Conservation (phyloP, 2,329 filamentous ascomycete genomes). For the Fusarium penzigii region DNA sequence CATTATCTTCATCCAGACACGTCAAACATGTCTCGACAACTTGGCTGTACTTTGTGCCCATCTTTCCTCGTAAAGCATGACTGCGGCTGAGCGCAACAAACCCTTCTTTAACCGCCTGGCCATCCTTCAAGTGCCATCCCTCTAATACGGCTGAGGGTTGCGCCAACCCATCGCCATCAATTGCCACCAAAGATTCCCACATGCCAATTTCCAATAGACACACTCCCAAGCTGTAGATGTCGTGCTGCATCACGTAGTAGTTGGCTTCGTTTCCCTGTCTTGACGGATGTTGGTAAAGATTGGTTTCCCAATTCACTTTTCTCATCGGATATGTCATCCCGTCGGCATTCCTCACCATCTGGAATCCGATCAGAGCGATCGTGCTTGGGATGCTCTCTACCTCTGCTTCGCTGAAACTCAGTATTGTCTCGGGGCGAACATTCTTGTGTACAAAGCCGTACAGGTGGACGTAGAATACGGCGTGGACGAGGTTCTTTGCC, state of each 20-base stretch:
- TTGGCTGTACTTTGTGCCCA: conserved; percentile 33
- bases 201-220: conserved; percentile 55
- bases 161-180: conserved; percentile 1
- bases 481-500: conserved; percentile 29
- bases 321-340: conserved; percentile 24
- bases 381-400: not conserved
- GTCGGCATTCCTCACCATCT: conserved; percentile 18
- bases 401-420: conserved; percentile 30
- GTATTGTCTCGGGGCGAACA: conserved; percentile 44
- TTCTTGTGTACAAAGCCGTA: conserved; percentile 48
- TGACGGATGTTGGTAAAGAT: conserved; percentile 52
- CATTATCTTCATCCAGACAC: conserved; percentile 33
- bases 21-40: conserved; percentile 38
- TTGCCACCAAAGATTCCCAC: conserved; percentile 40
- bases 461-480: conserved; percentile 36
- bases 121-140: not conserved
- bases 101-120: conserved; percentile 4
- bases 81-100: conserved; percentile 15
- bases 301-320: conserved; percentile 38
- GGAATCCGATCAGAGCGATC: conserved; percentile 18
- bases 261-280: conserved; percentile 45
- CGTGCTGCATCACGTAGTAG: conserved; percentile 52
- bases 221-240: conserved; percentile 58
- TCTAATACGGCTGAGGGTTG: not conserved
- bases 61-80: conserved; percentile 17